Evolutionary conservation across 2,329 filamentous ascomycete species (phyloP), one percentile per base, ranked within the genome.

Genomic region (Nigrospora sphaerica): DNA sequence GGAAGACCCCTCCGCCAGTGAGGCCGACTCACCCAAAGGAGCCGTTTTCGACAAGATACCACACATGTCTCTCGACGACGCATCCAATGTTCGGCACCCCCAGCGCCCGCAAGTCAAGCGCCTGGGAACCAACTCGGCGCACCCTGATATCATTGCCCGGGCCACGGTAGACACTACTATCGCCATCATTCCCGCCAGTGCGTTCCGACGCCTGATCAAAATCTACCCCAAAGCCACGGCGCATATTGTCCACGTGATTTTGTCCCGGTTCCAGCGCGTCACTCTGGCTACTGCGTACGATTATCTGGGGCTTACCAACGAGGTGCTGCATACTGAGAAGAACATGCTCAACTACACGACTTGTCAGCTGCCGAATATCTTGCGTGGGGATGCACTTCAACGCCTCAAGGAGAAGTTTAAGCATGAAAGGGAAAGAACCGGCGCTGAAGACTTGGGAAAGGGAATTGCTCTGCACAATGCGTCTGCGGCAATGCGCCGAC

Each of bases 81-180:
- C 56, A 9, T 51, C 61, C 14, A 50, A 63, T 10, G 48, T 59
- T 19, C 60, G 53, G 6, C 51, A 57, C 9, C 42, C 49, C 14
- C 61, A 56, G 31, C 68, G 71, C 18, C 74, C 74, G 3, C 55
- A 67, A 38, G 64, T 67, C 12, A 72, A 72, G 51, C 69, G 74
- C 46, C 61, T 61, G 14, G 66, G 70, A 32, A 78, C 80, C 12
- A 85, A 84, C 53, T 97, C 93, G 13, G 90, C 88, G 0, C 93
- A 98, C 66, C 93, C 93, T 12, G 93, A 98, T 60, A 93, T 98
- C 51, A 89, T 98, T 53, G 93, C 92, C n/a, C 80, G 93, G 53
- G 93, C 93, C 6, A 95, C 90, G 14, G 86, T 95, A 19, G 95
- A 98, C 62, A 98, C 93, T 0, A 98, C 95, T 0, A 96, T 98